Evolutionary conservation across 2,329 filamentous ascomycete genomes (phyloP).

Genomic region (Neurospora sp.): DNA sequence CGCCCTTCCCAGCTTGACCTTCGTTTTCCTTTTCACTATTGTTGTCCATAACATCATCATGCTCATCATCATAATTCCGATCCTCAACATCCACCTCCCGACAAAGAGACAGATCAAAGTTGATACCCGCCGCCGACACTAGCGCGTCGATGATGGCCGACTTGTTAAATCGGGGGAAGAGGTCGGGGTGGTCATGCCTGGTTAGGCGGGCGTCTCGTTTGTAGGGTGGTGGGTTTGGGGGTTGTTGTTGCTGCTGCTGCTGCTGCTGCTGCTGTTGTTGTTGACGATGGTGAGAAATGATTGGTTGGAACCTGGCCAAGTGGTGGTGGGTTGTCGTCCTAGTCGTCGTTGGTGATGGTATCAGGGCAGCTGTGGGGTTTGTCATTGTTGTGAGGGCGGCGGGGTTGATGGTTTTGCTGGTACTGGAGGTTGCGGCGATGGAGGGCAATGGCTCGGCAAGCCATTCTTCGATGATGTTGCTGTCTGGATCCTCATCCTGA

Average conservation of each 20-base stretch:
- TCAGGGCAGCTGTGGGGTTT: neutral
- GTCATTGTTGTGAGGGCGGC: neutral
- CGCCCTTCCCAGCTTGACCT: too few relatives aligned
- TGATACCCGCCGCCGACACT: neutral
- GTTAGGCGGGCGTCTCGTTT: neutral
- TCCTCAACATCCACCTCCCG: neutral
- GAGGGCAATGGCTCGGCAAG: slow-evolving; percentile 11
- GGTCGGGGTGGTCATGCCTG: neutral
- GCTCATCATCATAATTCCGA: neutral
- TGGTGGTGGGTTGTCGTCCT: neutral
- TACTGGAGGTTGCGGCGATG: neutral
- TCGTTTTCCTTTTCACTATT: neutral
- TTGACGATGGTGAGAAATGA: neutral
- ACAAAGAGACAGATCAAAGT: neutral
- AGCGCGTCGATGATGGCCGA: neutral
- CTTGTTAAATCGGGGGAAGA: neutral
- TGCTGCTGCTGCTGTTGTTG: too few relatives aligned
- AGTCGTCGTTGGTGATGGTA: neutral
- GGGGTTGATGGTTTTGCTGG: neutral
- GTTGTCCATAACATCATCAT: neutral
- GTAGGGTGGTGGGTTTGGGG: neutral
- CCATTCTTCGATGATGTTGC: slow-evolving; percentile 20
- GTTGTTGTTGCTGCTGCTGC: neutral
- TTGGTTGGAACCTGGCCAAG: neutral
- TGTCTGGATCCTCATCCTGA: slow-evolving; percentile 1